Evolutionary conservation across 2,329 filamentous ascomycete genomes (phyloP), one percentile per base, ranked within the genome.

Genomic region (Pyrenochaeta sp.): DNA sequence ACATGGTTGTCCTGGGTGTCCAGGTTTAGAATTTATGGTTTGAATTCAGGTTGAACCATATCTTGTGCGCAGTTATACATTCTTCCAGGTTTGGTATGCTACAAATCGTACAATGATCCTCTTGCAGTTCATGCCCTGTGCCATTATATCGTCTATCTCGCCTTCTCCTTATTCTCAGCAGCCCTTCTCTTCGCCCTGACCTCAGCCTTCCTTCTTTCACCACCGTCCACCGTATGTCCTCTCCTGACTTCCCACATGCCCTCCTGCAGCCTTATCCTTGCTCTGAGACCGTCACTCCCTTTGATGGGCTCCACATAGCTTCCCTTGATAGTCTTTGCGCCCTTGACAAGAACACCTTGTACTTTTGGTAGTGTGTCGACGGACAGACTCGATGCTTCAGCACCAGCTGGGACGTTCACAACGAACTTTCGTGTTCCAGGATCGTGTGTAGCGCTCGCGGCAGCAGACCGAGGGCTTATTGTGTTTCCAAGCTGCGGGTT

Each of bases 171-270:
- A 57, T 89, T 86, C 76, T 92, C 89, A 23, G 85, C 85, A 37
- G 88, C 85, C 55, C 87, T 83, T 75, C 85, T 87, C 85, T 96
- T 96, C 61, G 92, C 90, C 61, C 89, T 81, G 38, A 96, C 86
- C 76, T 96, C 87, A 11, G 88, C 89, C 71, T 83, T 85, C 73
- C 94, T 84, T 71, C 94, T 86, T 80, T 99, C 94, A 79, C 94
- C 94, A 66, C 94, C 94, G 73, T 97, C 92, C 57, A 99, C 86
- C 85, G 97, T 97, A 65, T 85, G 84, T 19, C 94, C 93, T 62
- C 86, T 82, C 68, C 82, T 86, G 63, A 91, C 80, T 77, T 97
- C 93, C 94, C 93, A 97, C 78, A 97, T 87, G 7, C 93, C 91
- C 71, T 96, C 92, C 43, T 86, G 84, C 15, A 89, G 81, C 52